Evolutionary conservation across 441 rosid genomes (phyloP).

Genomic region (Brassica balearica): DNA sequence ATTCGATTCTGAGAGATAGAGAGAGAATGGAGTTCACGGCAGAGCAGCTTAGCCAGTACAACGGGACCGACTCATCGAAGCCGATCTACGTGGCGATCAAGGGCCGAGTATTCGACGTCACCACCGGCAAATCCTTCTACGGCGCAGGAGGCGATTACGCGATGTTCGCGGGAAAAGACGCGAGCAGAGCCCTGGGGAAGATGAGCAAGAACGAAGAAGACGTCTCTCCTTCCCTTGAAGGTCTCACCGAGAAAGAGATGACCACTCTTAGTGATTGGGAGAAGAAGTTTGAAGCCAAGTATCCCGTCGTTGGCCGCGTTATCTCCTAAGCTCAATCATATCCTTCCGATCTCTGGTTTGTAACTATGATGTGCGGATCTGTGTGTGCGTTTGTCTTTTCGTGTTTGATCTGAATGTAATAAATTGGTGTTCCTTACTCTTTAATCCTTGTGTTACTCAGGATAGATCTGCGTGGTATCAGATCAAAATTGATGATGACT

Average conservation of each 20-base stretch:
- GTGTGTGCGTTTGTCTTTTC: neutral
- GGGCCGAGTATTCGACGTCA: conserved; percentile 78
- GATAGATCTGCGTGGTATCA: neutral
- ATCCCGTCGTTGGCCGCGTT: conserved; percentile 81
- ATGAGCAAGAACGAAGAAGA: conserved; percentile 93
- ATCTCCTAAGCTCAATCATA: conserved; percentile 40
- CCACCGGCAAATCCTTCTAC: conserved; percentile 78
- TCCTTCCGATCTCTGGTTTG: conserved; percentile 45
- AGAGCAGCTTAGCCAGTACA: conserved; percentile 65
- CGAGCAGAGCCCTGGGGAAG: conserved; percentile 86
- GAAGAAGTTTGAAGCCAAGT: conserved; percentile 87
- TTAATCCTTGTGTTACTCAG: neutral
- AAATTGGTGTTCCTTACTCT: conserved; percentile 5
- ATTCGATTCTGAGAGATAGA: neutral
- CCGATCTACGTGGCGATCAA: conserved; percentile 87
- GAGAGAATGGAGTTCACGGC: conserved; percentile 69
- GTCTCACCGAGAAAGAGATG: conserved; percentile 80
- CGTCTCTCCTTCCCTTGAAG: conserved; percentile 62
- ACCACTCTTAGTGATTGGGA: conserved; percentile 83
- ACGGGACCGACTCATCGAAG: conserved; percentile 76
- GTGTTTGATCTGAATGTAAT: conserved; percentile 15
- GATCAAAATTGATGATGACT: neutral
- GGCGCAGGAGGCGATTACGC: conserved; percentile 75
- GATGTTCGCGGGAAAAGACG: conserved; percentile 83
- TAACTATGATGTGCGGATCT: neutral